Evolutionary conservation across 108 stramenopile genomes (phyloP).

Genomic region (Conticribra guillardii): DNA sequence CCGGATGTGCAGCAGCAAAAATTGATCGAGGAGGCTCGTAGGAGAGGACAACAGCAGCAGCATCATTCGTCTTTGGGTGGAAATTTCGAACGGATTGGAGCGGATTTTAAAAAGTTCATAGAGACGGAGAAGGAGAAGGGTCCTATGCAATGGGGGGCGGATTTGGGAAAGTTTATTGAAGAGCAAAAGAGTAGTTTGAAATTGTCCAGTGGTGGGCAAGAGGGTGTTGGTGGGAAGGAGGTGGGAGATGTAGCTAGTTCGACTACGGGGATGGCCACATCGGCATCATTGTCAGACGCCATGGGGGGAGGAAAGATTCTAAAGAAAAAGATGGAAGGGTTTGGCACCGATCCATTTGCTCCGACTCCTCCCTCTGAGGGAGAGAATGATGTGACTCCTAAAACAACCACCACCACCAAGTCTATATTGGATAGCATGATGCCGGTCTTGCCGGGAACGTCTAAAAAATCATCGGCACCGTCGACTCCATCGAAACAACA

Average conservation of each 20-base stretch:
- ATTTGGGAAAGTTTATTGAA: constrained; percentile 50
- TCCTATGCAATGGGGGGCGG: constrained; percentile 39
- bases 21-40: constrained; percentile 42
- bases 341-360: constrained; percentile 27
- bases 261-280: not conserved
- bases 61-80: not conserved
- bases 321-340: constrained; percentile 47
- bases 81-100: constrained; percentile 31
- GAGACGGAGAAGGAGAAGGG: constrained; percentile 38
- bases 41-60: not conserved
- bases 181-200: constrained; percentile 18
- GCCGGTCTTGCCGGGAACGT: not conserved
- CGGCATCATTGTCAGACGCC: not conserved
- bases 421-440: not conserved
- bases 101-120: constrained; percentile 45
- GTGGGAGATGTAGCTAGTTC: not conserved
- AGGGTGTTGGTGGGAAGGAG: not conserved
- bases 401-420: not conserved
- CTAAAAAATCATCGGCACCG: not conserved
- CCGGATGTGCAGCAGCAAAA: constrained; percentile 51
- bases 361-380: not conserved
- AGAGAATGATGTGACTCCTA: not conserved
- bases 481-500: not conserved
- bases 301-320: not conserved
- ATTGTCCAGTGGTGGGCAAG: not conserved